Evolutionary conservation across 2,329 filamentous ascomycete species (phyloP).

Genomic region (Parafenestella ontariensis): DNA sequence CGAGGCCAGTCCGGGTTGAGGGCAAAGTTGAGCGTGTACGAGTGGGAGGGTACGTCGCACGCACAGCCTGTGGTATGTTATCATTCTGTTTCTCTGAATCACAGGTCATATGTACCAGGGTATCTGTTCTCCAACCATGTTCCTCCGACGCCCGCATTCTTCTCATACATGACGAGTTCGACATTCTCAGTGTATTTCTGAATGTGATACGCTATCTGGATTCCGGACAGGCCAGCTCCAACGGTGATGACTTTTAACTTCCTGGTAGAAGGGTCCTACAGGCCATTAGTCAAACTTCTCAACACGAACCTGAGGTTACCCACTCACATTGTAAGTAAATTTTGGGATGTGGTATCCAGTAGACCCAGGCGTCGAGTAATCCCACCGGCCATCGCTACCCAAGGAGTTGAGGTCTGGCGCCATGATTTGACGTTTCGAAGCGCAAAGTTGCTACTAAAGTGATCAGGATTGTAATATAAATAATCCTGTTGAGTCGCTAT

Average conservation of each 20-base stretch:
- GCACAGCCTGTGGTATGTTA: conserved; percentile 42
- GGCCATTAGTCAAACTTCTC: neutral
- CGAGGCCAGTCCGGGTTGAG: conserved; percentile 57
- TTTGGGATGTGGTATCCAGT: conserved; percentile 52
- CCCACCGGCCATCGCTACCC: conserved; percentile 44
- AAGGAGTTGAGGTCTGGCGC: conserved; percentile 53
- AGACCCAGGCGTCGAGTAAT: conserved; percentile 54
- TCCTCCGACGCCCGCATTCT: conserved; percentile 54
- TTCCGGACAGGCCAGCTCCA: conserved; percentile 57
- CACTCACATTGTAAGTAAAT: conserved; percentile 45
- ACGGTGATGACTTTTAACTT: conserved; percentile 58
- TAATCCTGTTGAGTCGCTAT: too few species aligned
- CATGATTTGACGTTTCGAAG: conserved; percentile 31
- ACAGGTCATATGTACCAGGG: conserved; percentile 22
- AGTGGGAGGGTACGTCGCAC: conserved; percentile 56
- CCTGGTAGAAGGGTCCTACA: conserved; percentile 20
- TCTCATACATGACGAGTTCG: conserved; percentile 58
- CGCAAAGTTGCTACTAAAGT: neutral
- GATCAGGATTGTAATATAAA: too few species aligned
- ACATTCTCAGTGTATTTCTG: conserved; percentile 54
- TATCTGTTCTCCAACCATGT: conserved; percentile 57
- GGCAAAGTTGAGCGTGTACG: conserved; percentile 55
- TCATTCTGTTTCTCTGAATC: neutral
- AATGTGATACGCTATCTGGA: conserved; percentile 57
- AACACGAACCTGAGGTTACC: neutral